phyloP scores from a whole-genome alignment of 2,329 filamentous ascomycete species.

The Cladosporium sp. region DNA sequence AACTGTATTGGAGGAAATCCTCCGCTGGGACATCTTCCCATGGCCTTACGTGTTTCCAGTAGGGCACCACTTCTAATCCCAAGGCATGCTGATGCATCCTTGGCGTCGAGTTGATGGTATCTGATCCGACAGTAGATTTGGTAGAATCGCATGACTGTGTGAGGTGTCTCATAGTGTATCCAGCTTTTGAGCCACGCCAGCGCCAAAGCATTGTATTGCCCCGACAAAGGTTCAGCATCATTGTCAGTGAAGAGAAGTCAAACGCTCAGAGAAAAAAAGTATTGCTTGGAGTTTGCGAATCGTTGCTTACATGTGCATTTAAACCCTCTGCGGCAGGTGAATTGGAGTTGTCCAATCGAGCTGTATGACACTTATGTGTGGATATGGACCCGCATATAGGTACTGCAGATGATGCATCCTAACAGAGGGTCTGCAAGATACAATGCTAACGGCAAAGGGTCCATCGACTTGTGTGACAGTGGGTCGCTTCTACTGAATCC shows the following conservation, averaged over 20 bases:
- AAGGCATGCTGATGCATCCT: background rate
- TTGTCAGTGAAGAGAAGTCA: background rate
- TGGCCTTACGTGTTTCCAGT: background rate
- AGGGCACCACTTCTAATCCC: background rate
- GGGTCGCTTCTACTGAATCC: background rate
- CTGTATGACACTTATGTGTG: background rate
- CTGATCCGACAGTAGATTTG: background rate
- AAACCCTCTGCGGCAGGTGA: too few relatives aligned
- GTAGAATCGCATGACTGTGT: background rate
- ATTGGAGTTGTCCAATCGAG: background rate
- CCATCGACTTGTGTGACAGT: background rate
- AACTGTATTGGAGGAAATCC: slow-evolving; percentile 52
- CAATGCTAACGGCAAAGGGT: background rate
- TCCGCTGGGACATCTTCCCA: slow-evolving; percentile 48
- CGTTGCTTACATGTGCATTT: too few relatives aligned
- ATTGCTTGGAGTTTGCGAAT: too few relatives aligned
- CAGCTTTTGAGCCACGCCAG: background rate
- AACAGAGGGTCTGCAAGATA: background rate
- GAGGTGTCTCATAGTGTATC: background rate
- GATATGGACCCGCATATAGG: background rate
- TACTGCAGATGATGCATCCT: slow-evolving; percentile 1
- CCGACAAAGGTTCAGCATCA: background rate
- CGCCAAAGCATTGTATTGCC: background rate
- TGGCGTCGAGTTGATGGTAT: too few relatives aligned
- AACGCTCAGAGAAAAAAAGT: too few relatives aligned